A percentile compares a stretch with the other conserved stretches of the same genome.
These are phyloP conservation scores for Mortierella sp. DNA, from an alignment of 371 early-diverging fungal species.

Conservation along the genomic window DNA sequence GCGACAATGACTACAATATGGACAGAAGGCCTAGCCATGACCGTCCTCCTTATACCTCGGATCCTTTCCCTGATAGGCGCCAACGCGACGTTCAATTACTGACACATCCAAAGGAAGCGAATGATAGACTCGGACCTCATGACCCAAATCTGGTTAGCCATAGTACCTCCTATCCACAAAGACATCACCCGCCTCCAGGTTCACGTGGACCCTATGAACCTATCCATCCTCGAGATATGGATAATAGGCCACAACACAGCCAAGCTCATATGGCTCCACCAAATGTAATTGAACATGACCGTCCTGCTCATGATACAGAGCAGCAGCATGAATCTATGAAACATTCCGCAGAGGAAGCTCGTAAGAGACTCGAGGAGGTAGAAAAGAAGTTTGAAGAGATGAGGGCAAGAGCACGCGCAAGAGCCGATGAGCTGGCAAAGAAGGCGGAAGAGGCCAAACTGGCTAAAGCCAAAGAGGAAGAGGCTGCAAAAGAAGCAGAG, in stretches of 20 bases:
- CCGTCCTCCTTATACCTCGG: slow-evolving; percentile 25
- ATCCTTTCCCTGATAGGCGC: slow-evolving; percentile 30
- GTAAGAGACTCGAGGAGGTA: slow-evolving; percentile 43
- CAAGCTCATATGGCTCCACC: slow-evolving; percentile 17
- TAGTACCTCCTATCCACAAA: not conserved
- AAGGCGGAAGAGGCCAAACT: slow-evolving; percentile 26
- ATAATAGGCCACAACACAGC: slow-evolving; percentile 6
- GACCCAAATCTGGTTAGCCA: slow-evolving; percentile 5
- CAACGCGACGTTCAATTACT: slow-evolving; percentile 43
- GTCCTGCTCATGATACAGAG: slow-evolving; percentile 35
- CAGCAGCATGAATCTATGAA: slow-evolving; percentile 49
- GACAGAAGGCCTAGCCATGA: slow-evolving; percentile 44
- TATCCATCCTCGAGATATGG: slow-evolving; percentile 9
- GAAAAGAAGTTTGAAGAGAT: slow-evolving; percentile 32
- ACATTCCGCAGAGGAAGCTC: slow-evolving; percentile 46
- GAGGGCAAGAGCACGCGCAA: slow-evolving; percentile 37
- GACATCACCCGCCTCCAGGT: slow-evolving; percentile 1
- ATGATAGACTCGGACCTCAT: slow-evolving; percentile 25
- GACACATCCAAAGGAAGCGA: slow-evolving; percentile 33
- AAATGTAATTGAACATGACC: slow-evolving; percentile 25
- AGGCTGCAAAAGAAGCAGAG: slow-evolving; percentile 29
- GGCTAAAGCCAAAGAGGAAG: slow-evolving; percentile 36
- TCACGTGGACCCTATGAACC: slow-evolving; percentile 13
- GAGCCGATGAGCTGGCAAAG: slow-evolving; percentile 36
- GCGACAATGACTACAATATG: slow-evolving; percentile 24